Evolutionary conservation across 805 yeast species (phyloP), one percentile per base, ranked within the genome.

Genomic region (Candida anglica): DNA sequence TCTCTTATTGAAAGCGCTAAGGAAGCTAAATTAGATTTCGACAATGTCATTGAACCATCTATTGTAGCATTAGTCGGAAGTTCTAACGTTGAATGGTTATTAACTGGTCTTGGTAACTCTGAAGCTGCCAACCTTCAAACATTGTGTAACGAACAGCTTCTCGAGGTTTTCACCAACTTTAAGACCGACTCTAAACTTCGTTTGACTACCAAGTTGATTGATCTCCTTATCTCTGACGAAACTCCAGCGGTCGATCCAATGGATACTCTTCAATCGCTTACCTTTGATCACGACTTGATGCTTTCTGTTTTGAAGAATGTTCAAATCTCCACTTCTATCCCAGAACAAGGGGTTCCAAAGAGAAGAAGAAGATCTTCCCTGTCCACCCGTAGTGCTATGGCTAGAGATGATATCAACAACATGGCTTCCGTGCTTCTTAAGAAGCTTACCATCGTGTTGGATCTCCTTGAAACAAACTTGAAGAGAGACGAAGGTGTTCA

Each of bases 301-400:
- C 72, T 76, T 30, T 66, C 73, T 5, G 54, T 86, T 15, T 67
- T 89, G 38, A 67, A 71, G 20, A 73, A 73, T 18, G 79, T 78
- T 40, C 80, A 75, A 50, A 71, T 82, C 27, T 75, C 73, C 32
- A 53, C 71, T 7, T 58, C 60, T 29, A 46, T 64, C 6, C 73
- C 74, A 3, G 71, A 66, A 33, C 71, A 61, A 39, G 67, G 67
- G 23, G 67, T 78, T 15, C 78, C 87, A 11, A 86, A 86, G 58
- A 77, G 96, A 60, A 62, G 70, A 52, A 79, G 96, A 69, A 75
- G 97, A 64, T 63, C 85, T 44, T 80, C 93, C 2, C 79, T 86
- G 19, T 71, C 85, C 11, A 72, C 91, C 1, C 81, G 77, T 50
- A 88, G 79, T 48, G 82, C 81, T n/a, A 73, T 81, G 68, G 77